Base-by-base conservation (phyloP, 441 rosid species). In the Raphanus hybrid region DNA sequence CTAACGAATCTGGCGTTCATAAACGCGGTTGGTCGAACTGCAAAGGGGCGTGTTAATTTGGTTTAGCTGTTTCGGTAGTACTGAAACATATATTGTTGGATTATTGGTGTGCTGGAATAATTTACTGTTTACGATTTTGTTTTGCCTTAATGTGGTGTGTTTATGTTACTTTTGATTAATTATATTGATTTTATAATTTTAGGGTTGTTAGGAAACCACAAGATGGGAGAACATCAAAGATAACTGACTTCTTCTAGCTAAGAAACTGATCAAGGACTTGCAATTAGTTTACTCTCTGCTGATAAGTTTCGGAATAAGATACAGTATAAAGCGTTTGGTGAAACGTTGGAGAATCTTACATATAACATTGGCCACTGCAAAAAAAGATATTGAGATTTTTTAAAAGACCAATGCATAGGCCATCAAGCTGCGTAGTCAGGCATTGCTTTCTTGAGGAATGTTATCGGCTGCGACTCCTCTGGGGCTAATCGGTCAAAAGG, bases 401-500 rank as follows among this genome's bases (percentile, higher is more conserved):
- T 3, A 29, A 29, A 29, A 29, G 34, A 29, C 34, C 34, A 29
- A 29, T 0, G 5, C 34, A 29, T 0, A 29, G 34, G 34, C 34
- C 34, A 29, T 29, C 34, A 29, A 29, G 34, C 34, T 29, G 34
- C 34, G 34, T 29, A 29, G 34, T 29, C 34, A 29, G 34, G 26
- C 26, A 23, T 23, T 23, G 26, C 26, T 23, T 23, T 23, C 26
- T 23, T 23, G 26, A 23, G 26, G 26, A 23, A 23, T 39, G 85
- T 67, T 45, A 92, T 82, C n/a, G 96, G 97, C 69, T 83, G 78
- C 43, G 98, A 87, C 8, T 91, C 96, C 82, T 87, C 70, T 0
- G 90, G 94, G 8, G 89, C 93, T 80, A 92, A 80, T 73, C 81
- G 69, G 70, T 94, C 94, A 48, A 94, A 94, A 62, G 90, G 81